Evolutionary conservation across 768 basidiomycete genomes (phyloP).

Genomic region (Xerocomellus dryophilus): DNA sequence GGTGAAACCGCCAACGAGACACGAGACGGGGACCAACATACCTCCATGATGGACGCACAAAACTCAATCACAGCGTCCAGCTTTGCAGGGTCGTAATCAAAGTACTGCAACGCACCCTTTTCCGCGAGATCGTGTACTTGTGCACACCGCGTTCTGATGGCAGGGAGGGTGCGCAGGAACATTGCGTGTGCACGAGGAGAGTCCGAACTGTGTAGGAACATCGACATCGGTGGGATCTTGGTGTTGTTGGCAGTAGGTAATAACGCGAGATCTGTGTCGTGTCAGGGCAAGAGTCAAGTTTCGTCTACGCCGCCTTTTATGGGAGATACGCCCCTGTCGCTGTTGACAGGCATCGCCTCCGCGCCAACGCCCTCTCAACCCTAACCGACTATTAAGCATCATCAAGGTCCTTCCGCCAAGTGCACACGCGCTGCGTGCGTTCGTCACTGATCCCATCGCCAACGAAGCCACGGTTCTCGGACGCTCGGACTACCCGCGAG

Average conservation of each 20-base stretch:
- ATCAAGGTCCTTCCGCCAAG: no score
- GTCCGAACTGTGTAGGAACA: not conserved
- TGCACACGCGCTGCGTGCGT: no score
- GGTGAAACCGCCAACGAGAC: not conserved
- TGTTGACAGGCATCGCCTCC: not conserved
- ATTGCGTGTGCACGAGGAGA: constrained; percentile 35
- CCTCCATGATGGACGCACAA: constrained; percentile 77
- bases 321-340: constrained; percentile 10
- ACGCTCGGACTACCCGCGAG: no score
- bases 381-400: no score
- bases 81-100: constrained; percentile 78
- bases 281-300: no score
- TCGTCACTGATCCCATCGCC: no score
- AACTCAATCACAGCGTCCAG: constrained; percentile 67
- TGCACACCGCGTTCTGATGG: constrained; percentile 84
- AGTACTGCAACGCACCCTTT: constrained; percentile 75
- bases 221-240: not conserved
- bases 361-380: no score
- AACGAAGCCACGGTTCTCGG: no score
- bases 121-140: constrained; percentile 77
- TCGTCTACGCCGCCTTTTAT: not conserved
- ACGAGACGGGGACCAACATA: constrained; percentile 30
- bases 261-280: no score
- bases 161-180: constrained; percentile 81
- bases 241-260: no score